A percentile compares a stretch with the other conserved stretches of the same genome.
Evolutionary conservation across 371 early-diverging fungal genomes (phyloP).

Genomic region (Actinomortierella ambigua): DNA sequence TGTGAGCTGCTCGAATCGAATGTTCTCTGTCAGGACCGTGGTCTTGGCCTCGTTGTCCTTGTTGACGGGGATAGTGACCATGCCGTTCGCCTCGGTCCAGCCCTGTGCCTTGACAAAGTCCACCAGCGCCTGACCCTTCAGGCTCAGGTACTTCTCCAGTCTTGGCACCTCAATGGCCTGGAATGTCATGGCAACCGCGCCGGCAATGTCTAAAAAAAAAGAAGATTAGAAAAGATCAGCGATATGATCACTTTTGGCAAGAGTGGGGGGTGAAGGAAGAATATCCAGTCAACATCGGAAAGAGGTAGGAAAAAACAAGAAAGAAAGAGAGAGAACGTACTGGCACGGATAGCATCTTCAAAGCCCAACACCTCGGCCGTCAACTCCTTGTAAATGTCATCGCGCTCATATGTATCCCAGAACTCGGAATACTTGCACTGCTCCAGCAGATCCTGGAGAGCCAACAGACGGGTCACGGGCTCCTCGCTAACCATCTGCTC

Average conservation of each 20-base stretch:
- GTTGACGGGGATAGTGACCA: conserved; percentile 78
- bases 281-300: neutral
- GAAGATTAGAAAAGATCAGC: neutral
- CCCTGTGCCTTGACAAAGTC: conserved; percentile 64
- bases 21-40: conserved; percentile 82
- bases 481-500: conserved; percentile 73
- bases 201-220: conserved; percentile 55
- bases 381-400: conserved; percentile 60
- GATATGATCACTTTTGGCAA: neutral
- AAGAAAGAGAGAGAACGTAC: conserved; percentile 20
- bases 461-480: conserved; percentile 67
- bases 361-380: conserved; percentile 74
- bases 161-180: conserved; percentile 70
- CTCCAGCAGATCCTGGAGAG: conserved; percentile 81
- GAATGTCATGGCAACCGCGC: conserved; percentile 77
- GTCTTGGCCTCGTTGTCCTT: conserved; percentile 85
- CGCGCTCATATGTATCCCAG: conserved; percentile 68
- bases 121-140: conserved; percentile 69
- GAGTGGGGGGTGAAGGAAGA: no score
- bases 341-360: conserved; percentile 71
- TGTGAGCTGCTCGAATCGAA: conserved; percentile 83
- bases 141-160: conserved; percentile 68
- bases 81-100: conserved; percentile 68
- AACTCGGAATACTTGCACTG: conserved; percentile 79
- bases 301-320: neutral